Conservation (phyloP, 306 rosid species). For the Senna siamea region DNA sequence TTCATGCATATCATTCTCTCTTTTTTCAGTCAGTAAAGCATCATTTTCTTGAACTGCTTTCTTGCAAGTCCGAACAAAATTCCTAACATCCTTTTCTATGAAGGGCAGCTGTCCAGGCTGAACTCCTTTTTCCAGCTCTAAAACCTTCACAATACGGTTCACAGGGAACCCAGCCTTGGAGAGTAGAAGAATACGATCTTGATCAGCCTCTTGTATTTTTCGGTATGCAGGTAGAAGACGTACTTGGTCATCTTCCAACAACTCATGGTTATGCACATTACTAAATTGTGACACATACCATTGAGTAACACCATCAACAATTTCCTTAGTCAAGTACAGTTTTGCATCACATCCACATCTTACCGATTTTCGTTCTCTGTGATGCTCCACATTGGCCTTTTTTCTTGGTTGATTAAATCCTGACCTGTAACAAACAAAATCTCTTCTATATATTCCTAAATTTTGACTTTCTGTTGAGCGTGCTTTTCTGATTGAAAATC, state of each 20-base stretch:
- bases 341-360: constrained; percentile 79
- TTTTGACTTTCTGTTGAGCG: constrained; percentile 76
- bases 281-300: constrained; percentile 76
- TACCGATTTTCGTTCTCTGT: constrained; percentile 70
- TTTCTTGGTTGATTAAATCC: constrained; percentile 77
- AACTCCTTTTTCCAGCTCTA: constrained; percentile 71
- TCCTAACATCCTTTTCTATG: constrained; percentile 78
- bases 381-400: constrained; percentile 73
- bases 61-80: constrained; percentile 70
- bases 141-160: constrained; percentile 62
- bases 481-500: constrained; percentile 71
- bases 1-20: constrained; percentile 64
- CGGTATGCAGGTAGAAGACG: constrained; percentile 77
- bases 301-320: constrained; percentile 57
- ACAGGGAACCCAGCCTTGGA: constrained; percentile 79
- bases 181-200: constrained; percentile 64
- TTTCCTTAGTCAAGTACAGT: constrained; percentile 70
- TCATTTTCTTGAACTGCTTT: constrained; percentile 70
- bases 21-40: constrained; percentile 62
- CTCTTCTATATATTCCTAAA: constrained; percentile 68
- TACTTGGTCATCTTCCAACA: constrained; percentile 76
- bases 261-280: constrained; percentile 70
- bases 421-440: constrained; percentile 72
- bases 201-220: constrained; percentile 66
- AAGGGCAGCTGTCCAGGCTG: constrained; percentile 70